These are phyloP conservation scores for Vaccinium corymbosum DNA, from an alignment of 148 eudicot species.

Conservation along the genomic window DNA sequence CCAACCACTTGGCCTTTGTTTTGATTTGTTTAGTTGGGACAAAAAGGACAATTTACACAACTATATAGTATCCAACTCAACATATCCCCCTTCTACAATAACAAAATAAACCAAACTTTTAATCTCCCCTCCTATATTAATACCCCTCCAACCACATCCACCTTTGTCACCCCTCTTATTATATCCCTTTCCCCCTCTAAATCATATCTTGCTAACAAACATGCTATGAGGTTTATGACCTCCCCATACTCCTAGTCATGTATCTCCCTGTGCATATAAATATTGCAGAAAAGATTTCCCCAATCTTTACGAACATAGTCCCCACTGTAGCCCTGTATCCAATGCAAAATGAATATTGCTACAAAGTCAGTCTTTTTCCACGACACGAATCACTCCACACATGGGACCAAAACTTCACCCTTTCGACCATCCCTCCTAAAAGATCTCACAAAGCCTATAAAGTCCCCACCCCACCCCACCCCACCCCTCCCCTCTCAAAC, in stretches of 20 bases:
- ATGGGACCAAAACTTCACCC: neutral
- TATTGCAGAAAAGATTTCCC: neutral
- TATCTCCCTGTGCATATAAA: neutral
- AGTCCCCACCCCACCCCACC: neutral
- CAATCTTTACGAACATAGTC: neutral
- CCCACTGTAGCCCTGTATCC: neutral
- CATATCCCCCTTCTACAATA: too few species aligned
- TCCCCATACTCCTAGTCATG: neutral
- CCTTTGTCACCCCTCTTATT: too few species aligned
- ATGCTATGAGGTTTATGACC: neutral
- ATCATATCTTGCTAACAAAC: too few species aligned
- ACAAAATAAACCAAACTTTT: too few species aligned
- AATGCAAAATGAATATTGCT: neutral
- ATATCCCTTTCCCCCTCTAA: too few species aligned
- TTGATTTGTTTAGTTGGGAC: too few species aligned
- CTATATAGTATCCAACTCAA: too few species aligned
- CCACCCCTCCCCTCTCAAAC: neutral
- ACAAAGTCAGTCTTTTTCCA: neutral
- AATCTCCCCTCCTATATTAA: too few species aligned
- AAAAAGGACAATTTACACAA: too few species aligned
- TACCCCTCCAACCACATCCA: too few species aligned
- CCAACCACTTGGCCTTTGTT: too few species aligned
- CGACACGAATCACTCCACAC: neutral
- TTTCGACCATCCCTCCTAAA: neutral
- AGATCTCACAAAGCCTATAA: neutral